Conservation (phyloP, 2,329 filamentous ascomycete species). For the Talaromyces marneffei region DNA sequence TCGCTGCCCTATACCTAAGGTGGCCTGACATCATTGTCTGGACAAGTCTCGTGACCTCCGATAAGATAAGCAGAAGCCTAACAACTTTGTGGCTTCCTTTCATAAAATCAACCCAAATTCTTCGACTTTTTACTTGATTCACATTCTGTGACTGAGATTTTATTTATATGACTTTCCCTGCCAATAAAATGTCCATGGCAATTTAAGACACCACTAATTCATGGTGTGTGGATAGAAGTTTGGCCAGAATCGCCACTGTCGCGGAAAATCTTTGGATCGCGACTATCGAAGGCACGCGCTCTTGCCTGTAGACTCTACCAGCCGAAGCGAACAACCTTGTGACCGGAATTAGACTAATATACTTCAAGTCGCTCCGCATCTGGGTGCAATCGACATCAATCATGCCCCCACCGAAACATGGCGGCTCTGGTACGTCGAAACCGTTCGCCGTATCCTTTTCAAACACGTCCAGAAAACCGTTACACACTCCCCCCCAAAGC, state of each 20-base stretch:
- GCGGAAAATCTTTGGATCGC: not conserved
- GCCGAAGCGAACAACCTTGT: not conserved
- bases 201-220: not conserved
- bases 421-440: slow-evolving; percentile 20
- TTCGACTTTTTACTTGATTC: not conserved
- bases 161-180: not conserved
- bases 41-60: not conserved
- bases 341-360: not conserved
- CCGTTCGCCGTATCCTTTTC: slow-evolving; percentile 40
- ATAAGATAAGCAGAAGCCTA: slow-evolving; percentile 1
- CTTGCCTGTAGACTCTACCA: not conserved
- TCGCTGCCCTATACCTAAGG: no score
- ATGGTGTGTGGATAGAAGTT: not conserved
- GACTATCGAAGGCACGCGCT: no score
- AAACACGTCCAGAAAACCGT: slow-evolving; percentile 23
- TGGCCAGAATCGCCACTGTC: not conserved
- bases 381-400: not conserved
- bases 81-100: not conserved
- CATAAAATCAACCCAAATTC: not conserved
- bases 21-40: not conserved
- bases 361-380: not conserved
- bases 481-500: not conserved
- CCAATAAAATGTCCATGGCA: not conserved
- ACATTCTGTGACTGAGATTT: not conserved
- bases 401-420: slow-evolving; percentile 4